Evolutionary conservation across 257 asterid species (phyloP), one percentile per base, ranked within the genome.

Genomic region (Gentiana dahurica): DNA sequence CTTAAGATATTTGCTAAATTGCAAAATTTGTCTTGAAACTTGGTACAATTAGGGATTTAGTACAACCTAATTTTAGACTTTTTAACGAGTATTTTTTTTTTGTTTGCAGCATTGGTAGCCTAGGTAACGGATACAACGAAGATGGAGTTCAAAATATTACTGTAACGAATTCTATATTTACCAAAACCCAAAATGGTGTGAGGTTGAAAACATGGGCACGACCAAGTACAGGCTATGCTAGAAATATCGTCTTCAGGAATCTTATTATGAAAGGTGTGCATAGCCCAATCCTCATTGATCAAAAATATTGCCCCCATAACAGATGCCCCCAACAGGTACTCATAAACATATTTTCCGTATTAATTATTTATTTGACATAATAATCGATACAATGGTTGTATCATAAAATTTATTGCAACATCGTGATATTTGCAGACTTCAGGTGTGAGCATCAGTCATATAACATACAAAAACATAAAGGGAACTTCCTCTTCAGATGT

Each of bases 141-240:
- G 52, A 12, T 32, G 78, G 78, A 9, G 75, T 73, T 3, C 64
- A 62, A 39, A 83, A 83, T 41, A 79, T 87, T 68, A 83, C 94
- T 0, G 83, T 87, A 6, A 65, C 76, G 0, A 71, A 79, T 33
- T 70, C 79, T 0, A 71, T 81, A 1, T 87, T 87, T 71, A 83
- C 86, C 0, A 79, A 79, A 73, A 84, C 91, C 1, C 80, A 83
- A 61, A 87, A 84, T 62, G 94, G 95, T 1, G 79, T 87, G 2
- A 55, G 95, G 48, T 67, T 87, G 53, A 87, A 87, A 54, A 59
- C 94, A 32, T 87, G 95, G 91, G 95, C 86, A 5, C 72, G 78
- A 72, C 86, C 88, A 0, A 69, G 81, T 34, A 71, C 34, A 6
- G 78, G 95, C 13, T 87, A 61, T 37, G 88, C 84, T 0, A 73